Evolutionary conservation across 495 filamentous ascomycete genomes (phyloP), one percentile per base, ranked within the genome.

Genomic region (Hypomontagnella monticulosa): DNA sequence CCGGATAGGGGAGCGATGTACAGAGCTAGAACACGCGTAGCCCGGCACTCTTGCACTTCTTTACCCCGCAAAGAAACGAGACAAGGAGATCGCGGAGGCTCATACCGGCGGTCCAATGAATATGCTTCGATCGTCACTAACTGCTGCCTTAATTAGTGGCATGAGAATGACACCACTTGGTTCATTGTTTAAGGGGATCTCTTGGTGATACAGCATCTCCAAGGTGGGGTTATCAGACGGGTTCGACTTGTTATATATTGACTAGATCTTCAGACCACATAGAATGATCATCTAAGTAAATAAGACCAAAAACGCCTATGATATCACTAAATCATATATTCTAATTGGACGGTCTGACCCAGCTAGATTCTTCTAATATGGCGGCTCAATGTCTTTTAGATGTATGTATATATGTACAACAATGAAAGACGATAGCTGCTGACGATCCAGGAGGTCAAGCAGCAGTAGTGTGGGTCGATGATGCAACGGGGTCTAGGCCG

Each of bases 41-140:
- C 23, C 23, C 23, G 23, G 23, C 23, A 38, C 36, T 14, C 9
- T 38, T 14, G 2, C 14, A 23, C 27, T 19, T 34, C 34, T 20
- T 48, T 73, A 73, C 70, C 70, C 70, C 70, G 70, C 70, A 73
- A 70, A 66, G 46, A 16, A 58, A 62, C 15, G 20, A 54, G 56
- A 70, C 57, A 70, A 57, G 46, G 57, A 66, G 66, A 70, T 65
- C 55, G 55, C 55, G 49, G 50, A 69, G 42, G 42, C 43, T 60
- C 33, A 51, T 62, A 63, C 43, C 47, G 38, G 32, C 30, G 38
- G 42, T 61, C 62, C 62, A 70, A 66, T 70, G 59, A 62, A 59
- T 58, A 14, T 3, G 15, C 34, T 58, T 59, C 52, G 67, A 72
- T 72, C 67, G 52, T 50, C 67, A 38, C 43, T 47, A 48, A 23